phyloP scores from a whole-genome alignment of 2,329 filamentous ascomycete genomes.

The Claviceps sp. region DNA sequence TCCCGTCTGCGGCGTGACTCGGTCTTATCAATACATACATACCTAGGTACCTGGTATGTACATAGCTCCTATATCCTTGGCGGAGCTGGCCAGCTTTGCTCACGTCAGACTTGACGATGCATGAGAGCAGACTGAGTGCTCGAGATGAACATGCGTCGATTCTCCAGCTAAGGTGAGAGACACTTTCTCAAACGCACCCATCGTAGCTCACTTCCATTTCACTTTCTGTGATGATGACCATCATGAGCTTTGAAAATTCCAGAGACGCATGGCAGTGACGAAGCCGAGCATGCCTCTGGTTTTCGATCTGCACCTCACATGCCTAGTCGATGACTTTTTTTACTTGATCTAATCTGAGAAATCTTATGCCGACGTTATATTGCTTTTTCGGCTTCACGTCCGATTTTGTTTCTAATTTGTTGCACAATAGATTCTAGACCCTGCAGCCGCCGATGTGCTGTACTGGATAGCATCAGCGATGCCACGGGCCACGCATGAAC shows the following conservation, averaged over 20 bases:
- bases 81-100: not conserved
- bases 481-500: constrained; percentile 80
- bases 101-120: not conserved
- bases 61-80: too few species aligned
- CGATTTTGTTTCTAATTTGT: constrained; percentile 23
- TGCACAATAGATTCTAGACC: constrained; percentile 32
- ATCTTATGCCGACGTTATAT: not conserved
- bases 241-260: constrained; percentile 21
- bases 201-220: not conserved
- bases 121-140: too few species aligned
- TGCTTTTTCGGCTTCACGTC: constrained; percentile 9
- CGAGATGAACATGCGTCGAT: too few species aligned
- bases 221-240: constrained; percentile 26
- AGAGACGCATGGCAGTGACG: constrained; percentile 24
- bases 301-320: constrained; percentile 17
- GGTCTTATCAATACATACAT: too few species aligned
- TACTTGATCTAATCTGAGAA: constrained; percentile 56
- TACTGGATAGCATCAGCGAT: constrained; percentile 39
- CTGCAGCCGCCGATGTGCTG: constrained; percentile 34
- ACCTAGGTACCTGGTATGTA: too few species aligned
- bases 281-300: constrained; percentile 42
- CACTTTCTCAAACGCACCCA: not conserved
- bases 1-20: too few species aligned
- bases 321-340: constrained; percentile 21
- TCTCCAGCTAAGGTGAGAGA: not conserved